Conservation (phyloP, 2,329 filamentous ascomycete species). For the Corniculantispora saksenae region DNA sequence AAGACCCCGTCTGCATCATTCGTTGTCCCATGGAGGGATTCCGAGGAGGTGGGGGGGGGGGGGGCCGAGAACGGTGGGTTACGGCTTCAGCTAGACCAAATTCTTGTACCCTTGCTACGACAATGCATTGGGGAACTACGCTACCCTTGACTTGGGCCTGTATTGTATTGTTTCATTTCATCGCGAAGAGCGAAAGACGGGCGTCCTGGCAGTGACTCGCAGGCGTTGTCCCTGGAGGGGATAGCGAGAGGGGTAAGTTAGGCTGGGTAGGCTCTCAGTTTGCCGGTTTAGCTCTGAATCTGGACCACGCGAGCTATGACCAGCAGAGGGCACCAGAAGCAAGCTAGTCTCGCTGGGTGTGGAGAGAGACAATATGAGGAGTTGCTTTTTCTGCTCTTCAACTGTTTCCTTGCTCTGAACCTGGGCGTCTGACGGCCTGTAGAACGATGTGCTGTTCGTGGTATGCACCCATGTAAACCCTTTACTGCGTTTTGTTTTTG, state of each 20-base stretch:
- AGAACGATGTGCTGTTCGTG: neutral
- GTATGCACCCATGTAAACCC: neutral
- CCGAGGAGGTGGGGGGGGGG: neutral
- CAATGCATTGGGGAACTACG: too few species aligned
- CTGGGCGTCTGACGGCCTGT: neutral
- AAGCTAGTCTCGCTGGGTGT: conserved; percentile 1
- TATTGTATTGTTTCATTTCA: neutral
- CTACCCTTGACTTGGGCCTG: too few species aligned
- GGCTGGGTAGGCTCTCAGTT: neutral
- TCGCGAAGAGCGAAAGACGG: neutral
- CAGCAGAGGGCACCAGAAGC: neutral
- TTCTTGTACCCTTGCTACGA: neutral
- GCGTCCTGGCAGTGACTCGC: neutral
- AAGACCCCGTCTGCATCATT: neutral
- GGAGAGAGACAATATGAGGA: conserved; percentile 8
- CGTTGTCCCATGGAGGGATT: neutral
- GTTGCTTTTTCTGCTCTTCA: neutral
- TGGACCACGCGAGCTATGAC: conserved; percentile 4
- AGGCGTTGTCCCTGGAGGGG: neutral
- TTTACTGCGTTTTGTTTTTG: neutral
- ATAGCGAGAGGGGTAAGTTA: conserved; percentile 9
- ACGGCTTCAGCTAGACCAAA: neutral
- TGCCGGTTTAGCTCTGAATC: neutral
- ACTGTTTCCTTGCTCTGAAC: neutral
- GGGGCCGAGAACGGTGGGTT: neutral